Evolutionary conservation across 2,329 filamentous ascomycete species (phyloP).

Genomic region (Neophaeococcomyces mojaviensis): DNA sequence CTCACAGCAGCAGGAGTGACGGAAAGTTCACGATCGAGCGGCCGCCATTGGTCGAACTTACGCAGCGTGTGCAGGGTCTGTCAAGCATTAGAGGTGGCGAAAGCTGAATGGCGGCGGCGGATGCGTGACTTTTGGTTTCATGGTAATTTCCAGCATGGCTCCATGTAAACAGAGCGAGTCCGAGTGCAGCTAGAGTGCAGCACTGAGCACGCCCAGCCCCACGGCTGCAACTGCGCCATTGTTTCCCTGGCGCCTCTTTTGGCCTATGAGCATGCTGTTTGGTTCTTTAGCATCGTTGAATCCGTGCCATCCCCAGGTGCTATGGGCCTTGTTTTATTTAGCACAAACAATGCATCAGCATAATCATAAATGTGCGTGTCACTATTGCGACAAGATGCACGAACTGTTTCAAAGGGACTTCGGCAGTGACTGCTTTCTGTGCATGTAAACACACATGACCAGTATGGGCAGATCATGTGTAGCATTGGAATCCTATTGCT

Average conservation of each 20-base stretch:
- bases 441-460: no score
- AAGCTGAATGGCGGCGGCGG: background rate
- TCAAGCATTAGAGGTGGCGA: background rate
- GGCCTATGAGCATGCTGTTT: background rate
- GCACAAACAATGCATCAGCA: no score
- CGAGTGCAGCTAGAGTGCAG: background rate
- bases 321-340: no score
- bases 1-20: no score
- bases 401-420: no score
- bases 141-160: slow-evolving; percentile 5
- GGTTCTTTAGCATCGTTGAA: background rate
- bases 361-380: no score
- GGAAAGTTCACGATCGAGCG: background rate
- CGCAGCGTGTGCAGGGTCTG: background rate
- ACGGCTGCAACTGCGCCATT: background rate
- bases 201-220: slow-evolving; percentile 2
- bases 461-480: no score
- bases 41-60: background rate
- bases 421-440: no score
- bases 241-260: background rate
- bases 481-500: no score
- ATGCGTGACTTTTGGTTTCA: slow-evolving; percentile 6
- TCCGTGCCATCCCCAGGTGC: no score
- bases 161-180: slow-evolving; percentile 6
- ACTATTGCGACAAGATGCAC: no score